phyloP scores from a whole-genome alignment of 2,329 filamentous ascomycete genomes.

The Xylaria sp. region DNA sequence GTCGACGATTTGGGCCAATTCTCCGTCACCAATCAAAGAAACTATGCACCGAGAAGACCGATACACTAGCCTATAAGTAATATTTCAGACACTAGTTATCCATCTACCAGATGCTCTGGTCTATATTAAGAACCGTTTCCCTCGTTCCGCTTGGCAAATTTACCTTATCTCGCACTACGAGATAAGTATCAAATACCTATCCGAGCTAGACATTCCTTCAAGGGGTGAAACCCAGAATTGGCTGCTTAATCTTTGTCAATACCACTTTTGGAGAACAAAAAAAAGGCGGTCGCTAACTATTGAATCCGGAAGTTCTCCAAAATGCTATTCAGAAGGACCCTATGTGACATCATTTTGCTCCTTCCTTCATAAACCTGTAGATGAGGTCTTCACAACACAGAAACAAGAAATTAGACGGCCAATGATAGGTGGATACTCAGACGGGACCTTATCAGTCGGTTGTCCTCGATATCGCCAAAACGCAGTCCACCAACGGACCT shows the following conservation, averaged over 20 bases:
- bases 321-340: background rate
- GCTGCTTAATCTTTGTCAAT: too few species aligned
- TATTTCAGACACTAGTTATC: background rate
- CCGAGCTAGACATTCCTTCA: background rate
- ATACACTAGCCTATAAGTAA: too few species aligned
- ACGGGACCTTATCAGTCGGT: constrained; percentile 14
- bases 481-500: background rate
- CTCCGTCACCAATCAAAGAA: too few species aligned
- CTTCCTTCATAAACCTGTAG: background rate
- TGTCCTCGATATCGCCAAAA: constrained; percentile 1
- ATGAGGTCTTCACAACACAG: background rate
- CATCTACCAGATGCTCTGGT: background rate
- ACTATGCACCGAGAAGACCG: too few species aligned
- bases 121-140: background rate
- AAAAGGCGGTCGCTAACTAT: background rate
- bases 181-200: background rate
- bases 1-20: too few species aligned
- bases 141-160: constrained; percentile 6
- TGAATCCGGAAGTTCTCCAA: too few species aligned
- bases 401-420: background rate
- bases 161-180: background rate
- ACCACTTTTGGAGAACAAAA: background rate
- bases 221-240: background rate
- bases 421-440: background rate
- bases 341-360: background rate